These are phyloP conservation scores for Aeminium ludgeri DNA, from an alignment of 495 filamentous ascomycete species.

Conservation along the genomic window DNA sequence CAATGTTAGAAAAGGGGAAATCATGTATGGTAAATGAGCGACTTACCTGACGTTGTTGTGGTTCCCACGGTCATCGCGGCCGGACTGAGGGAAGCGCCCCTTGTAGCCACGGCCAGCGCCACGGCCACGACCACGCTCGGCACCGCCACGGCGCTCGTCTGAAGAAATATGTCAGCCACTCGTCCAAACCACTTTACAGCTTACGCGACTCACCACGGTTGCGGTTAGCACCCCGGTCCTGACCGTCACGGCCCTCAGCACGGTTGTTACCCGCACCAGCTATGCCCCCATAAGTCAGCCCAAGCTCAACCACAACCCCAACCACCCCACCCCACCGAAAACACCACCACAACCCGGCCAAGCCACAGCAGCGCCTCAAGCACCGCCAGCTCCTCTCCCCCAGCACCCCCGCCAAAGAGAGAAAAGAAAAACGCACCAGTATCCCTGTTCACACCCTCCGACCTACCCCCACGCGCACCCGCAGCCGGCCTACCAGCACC, in stretches of 20 bases:
- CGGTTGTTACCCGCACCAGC: slow-evolving; percentile 73
- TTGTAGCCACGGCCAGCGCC: slow-evolving; percentile 35
- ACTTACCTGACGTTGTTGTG: slow-evolving; percentile 54
- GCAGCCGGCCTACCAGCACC: slow-evolving; percentile 28
- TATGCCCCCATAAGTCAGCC: too few relatives aligned
- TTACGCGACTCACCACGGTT: slow-evolving; percentile 27
- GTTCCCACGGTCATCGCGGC: slow-evolving; percentile 64
- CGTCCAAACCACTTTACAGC: too few relatives aligned
- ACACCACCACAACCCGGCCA: too few relatives aligned
- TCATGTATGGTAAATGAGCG: neutral
- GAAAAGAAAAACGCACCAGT: too few relatives aligned
- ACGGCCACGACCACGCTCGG: slow-evolving; percentile 41
- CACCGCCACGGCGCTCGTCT: slow-evolving; percentile 20
- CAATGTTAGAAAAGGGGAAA: slow-evolving; percentile 16
- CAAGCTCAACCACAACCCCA: too few relatives aligned
- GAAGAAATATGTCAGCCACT: neutral
- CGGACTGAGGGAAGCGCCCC: slow-evolving; percentile 26
- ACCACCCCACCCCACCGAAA: too few relatives aligned
- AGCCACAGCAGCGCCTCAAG: too few relatives aligned
- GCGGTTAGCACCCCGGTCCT: slow-evolving; percentile 30
- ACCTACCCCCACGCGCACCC: slow-evolving; percentile 36
- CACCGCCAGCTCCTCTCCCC: too few relatives aligned
- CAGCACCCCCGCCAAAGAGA: too few relatives aligned
- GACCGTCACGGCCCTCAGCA: slow-evolving; percentile 55
- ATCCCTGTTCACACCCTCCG: slow-evolving; percentile 47